Evolutionary conservation across 805 yeast species (phyloP).

Genomic region (Helenozyma baotianmanensis): DNA sequence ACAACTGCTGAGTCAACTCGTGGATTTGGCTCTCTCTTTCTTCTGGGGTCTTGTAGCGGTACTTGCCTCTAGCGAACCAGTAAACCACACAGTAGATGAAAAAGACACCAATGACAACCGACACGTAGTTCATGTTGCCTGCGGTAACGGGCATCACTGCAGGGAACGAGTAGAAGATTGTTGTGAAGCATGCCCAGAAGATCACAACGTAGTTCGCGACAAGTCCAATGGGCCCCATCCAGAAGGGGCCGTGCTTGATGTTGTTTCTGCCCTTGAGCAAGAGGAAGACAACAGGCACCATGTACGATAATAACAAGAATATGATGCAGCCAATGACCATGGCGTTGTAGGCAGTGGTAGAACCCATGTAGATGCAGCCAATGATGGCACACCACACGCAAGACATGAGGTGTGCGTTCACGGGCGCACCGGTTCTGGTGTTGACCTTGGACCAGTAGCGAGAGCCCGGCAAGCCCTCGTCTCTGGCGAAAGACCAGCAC

Average conservation of each 20-base stretch:
- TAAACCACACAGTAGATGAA: slow-evolving; percentile 41
- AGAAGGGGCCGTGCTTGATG: slow-evolving; percentile 61
- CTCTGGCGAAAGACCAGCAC: slow-evolving; percentile 66
- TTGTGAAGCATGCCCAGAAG: slow-evolving; percentile 54
- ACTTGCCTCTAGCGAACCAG: slow-evolving; percentile 45
- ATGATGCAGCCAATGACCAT: slow-evolving; percentile 59
- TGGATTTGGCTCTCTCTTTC: slow-evolving; percentile 18
- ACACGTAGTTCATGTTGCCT: slow-evolving; percentile 64
- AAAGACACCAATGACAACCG: slow-evolving; percentile 51
- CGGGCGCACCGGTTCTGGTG: slow-evolving; percentile 47
- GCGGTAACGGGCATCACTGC: slow-evolving; percentile 55
- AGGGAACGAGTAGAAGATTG: slow-evolving; percentile 64
- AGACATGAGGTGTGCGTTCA: slow-evolving; percentile 55
- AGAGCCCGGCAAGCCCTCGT: slow-evolving; percentile 57
- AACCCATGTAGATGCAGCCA: slow-evolving; percentile 62
- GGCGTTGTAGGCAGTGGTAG: slow-evolving; percentile 63
- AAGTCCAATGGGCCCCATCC: slow-evolving; percentile 55
- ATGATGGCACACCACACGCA: slow-evolving; percentile 48
- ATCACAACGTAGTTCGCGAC: slow-evolving; percentile 48
- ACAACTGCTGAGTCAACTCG: slow-evolving; percentile 20
- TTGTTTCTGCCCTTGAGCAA: slow-evolving; percentile 46
- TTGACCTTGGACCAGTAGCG: slow-evolving; percentile 47
- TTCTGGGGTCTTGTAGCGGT: slow-evolving; percentile 17
- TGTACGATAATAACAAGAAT: slow-evolving; percentile 53
- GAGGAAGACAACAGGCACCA: slow-evolving; percentile 49